Evolutionary conservation across 164 flowering plant species (phyloP).

Genomic region (Berberis vulgaris): DNA sequence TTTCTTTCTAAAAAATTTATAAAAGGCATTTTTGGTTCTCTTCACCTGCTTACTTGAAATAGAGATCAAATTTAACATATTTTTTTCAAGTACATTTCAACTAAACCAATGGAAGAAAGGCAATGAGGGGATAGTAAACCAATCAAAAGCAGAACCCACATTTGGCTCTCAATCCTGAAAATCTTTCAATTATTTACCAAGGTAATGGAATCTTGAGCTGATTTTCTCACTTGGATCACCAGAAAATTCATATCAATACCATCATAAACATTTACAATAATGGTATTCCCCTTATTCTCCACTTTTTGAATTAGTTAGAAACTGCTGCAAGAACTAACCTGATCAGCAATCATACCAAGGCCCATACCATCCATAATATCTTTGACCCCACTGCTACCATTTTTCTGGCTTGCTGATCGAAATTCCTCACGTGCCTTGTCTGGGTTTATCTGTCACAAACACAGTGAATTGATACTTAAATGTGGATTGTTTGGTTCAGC

Average conservation of each 20-base stretch:
- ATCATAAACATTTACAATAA: too few relatives aligned
- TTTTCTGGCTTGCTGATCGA: slow-evolving; percentile 50
- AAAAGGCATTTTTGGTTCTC: too few relatives aligned
- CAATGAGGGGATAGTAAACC: too few relatives aligned
- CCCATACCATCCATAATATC: slow-evolving; percentile 98
- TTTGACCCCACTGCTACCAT: slow-evolving; percentile 85
- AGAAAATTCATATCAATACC: not conserved
- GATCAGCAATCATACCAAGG: slow-evolving; percentile 86
- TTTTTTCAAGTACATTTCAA: too few relatives aligned
- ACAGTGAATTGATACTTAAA: not conserved
- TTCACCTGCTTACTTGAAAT: too few relatives aligned
- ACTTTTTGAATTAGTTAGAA: not conserved
- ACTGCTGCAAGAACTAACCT: slow-evolving; percentile 34
- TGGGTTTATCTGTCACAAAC: slow-evolving; percentile 65
- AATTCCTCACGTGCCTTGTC: slow-evolving; percentile 93
- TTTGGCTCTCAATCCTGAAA: too few relatives aligned
- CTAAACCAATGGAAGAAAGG: too few relatives aligned
- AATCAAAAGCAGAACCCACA: too few relatives aligned
- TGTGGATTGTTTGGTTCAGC: not conserved
- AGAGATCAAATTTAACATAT: too few relatives aligned
- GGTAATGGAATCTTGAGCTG: not conserved
- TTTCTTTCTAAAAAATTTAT: too few relatives aligned
- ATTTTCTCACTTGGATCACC: not conserved
- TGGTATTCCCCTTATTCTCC: not conserved
- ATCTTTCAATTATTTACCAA: too few relatives aligned